These are phyloP conservation scores for Saturnispora kantuleensis DNA, from an alignment of 805 yeast genomes.

Conservation along the genomic window DNA sequence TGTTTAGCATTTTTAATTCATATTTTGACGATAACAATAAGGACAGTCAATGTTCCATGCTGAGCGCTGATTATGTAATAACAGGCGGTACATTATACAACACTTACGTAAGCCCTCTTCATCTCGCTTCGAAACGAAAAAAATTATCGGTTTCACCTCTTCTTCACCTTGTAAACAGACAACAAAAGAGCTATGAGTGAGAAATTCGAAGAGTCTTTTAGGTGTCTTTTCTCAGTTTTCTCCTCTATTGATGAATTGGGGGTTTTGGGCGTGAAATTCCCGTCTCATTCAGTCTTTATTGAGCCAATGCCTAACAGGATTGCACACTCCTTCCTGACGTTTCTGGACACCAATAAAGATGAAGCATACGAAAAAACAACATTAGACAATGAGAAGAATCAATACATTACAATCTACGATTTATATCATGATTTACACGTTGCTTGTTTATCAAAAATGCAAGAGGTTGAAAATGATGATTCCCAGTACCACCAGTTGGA, in stretches of 20 bases:
- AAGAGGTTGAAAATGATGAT: slow-evolving; percentile 39
- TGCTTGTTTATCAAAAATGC: slow-evolving; percentile 40
- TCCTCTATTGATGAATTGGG: not conserved
- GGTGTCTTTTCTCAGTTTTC: not conserved
- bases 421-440: slow-evolving; percentile 61
- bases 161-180: not conserved
- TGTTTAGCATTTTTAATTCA: slow-evolving; percentile 5
- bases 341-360: slow-evolving; percentile 21
- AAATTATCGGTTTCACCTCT: not conserved
- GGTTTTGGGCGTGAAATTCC: slow-evolving; percentile 3
- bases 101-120: no score
- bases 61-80: not conserved
- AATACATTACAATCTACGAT: slow-evolving; percentile 42
- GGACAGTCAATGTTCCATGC: not conserved
- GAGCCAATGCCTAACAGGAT: slow-evolving; percentile 23
- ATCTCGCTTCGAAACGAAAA: not conserved
- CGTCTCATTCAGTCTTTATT: slow-evolving; percentile 5
- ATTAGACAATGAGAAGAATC: slow-evolving; percentile 27
- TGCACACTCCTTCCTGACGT: slow-evolving; percentile 32
- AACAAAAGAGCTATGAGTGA: slow-evolving; percentile 1
- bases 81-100: no score
- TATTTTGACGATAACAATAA: no score
- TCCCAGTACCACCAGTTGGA: slow-evolving; percentile 45
- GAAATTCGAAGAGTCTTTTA: slow-evolving; percentile 2
- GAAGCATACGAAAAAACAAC: slow-evolving; percentile 24